A percentile compares a stretch with the other conserved stretches of the same genome.
These are phyloP conservation scores for Lentinula sp. DNA, from an alignment of 768 basidiomycete species.

Conservation along the genomic window DNA sequence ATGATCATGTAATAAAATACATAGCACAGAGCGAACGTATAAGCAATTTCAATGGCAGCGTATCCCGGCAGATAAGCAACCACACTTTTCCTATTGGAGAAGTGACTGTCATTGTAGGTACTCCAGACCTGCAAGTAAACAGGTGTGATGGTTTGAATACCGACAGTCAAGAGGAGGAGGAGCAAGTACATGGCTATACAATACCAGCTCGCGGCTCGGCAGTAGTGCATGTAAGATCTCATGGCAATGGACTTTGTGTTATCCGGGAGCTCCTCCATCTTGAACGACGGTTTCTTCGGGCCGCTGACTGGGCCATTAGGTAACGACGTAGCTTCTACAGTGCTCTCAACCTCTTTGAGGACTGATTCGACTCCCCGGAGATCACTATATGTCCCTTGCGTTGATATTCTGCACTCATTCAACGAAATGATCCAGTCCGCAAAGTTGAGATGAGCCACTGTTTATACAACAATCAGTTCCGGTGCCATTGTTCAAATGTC, in stretches of 20 bases:
- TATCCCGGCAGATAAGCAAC: conserved; percentile 5
- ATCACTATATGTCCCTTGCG: background rate
- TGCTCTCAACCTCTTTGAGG: background rate
- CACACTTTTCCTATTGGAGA: background rate
- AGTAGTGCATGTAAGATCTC: conserved; percentile 10
- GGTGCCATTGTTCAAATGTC: too few species aligned
- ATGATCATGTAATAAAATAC: conserved; percentile 10
- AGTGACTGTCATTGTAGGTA: conserved; percentile 10
- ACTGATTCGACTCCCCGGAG: background rate
- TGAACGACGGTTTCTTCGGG: background rate
- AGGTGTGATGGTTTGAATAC: conserved; percentile 8
- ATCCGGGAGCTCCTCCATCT: background rate
- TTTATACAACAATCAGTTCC: background rate
- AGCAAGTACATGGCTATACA: conserved; percentile 3
- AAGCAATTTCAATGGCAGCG: conserved; percentile 7
- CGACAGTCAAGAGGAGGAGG: conserved; percentile 8
- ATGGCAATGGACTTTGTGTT: background rate
- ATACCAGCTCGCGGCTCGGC: conserved; percentile 7
- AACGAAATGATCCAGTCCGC: background rate
- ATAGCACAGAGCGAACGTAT: conserved; percentile 7
- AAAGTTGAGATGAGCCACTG: background rate
- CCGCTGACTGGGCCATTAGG: background rate
- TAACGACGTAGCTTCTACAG: background rate
- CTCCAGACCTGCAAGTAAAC: conserved; percentile 11
- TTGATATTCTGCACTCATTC: background rate